These are phyloP conservation scores for Nymphaea colorata DNA, from an alignment of 164 flowering plant species.

Conservation along the genomic window DNA sequence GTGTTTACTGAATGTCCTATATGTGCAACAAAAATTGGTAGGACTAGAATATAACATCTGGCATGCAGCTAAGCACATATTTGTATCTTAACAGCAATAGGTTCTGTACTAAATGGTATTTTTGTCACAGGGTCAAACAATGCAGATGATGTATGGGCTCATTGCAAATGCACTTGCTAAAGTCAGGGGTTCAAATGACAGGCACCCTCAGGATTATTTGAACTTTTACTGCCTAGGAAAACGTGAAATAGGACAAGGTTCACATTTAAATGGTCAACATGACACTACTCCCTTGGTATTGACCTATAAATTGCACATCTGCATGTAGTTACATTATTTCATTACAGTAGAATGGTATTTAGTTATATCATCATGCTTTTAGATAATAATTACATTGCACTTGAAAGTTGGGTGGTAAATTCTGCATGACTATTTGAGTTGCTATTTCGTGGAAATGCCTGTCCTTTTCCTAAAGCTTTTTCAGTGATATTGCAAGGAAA, in stretches of 20 bases:
- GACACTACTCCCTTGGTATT: constrained; percentile 28
- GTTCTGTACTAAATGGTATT: not conserved
- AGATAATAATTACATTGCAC: no score
- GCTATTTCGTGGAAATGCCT: no score
- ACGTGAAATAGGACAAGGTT: constrained; percentile 17
- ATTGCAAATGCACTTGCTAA: constrained; percentile 34
- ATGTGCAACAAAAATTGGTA: no score
- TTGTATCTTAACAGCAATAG: not conserved
- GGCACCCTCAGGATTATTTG: constrained; percentile 53
- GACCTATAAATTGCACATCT: no score
- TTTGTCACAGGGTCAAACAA: constrained; percentile 45
- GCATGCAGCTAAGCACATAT: not conserved
- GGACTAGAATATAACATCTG: not conserved
- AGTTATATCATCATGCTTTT: no score
- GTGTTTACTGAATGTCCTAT: not conserved
- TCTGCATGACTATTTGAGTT: no score
- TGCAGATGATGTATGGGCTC: constrained; percentile 61
- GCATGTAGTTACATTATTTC: no score
- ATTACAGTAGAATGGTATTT: no score
- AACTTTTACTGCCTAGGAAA: constrained; percentile 64
- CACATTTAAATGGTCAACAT: constrained; percentile 12
- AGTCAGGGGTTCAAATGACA: constrained; percentile 27
- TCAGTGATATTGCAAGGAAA: no score
- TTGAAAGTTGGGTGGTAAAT: no score
- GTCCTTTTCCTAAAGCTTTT: no score